Evolutionary conservation across 106 monocot species (phyloP).

Genomic region (Allium cepa): DNA sequence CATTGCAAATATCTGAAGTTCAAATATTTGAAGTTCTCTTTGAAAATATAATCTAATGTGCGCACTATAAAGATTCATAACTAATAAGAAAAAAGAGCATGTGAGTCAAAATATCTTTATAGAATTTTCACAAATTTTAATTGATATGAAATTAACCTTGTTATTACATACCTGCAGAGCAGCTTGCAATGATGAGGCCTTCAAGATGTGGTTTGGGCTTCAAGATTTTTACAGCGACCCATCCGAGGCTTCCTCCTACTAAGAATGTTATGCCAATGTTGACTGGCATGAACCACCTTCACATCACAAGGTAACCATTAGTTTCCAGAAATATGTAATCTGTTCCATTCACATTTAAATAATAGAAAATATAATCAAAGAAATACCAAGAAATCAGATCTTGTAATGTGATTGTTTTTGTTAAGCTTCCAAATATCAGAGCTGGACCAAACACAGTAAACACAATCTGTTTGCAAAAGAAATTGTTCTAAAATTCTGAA

Average conservation of each 20-base stretch:
- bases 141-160: not conserved
- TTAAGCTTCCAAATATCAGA: conserved; percentile 36
- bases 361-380: too few relatives aligned
- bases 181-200: conserved; percentile 51
- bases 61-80: too few relatives aligned
- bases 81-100: too few relatives aligned
- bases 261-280: conserved; percentile 57
- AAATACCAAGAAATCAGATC: conserved; percentile 50
- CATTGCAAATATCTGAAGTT: too few relatives aligned
- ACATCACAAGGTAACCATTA: not conserved
- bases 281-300: conserved; percentile 86
- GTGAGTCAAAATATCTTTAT: too few relatives aligned
- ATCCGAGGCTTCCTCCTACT: conserved; percentile 53
- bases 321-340: too few relatives aligned
- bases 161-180: conserved; percentile 46
- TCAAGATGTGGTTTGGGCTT: conserved; percentile 37
- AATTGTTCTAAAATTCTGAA: not conserved
- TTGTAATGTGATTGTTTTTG: conserved; percentile 39
- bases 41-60: too few relatives aligned
- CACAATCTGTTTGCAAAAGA: conserved; percentile 21
- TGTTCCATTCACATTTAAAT: too few relatives aligned
- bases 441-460: conserved; percentile 46
- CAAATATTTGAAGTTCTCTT: too few relatives aligned
- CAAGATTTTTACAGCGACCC: conserved; percentile 63
- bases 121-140: not conserved